Base-by-base conservation (phyloP, 352 stramenopile species). In the Thraustochytrium sp. region DNA sequence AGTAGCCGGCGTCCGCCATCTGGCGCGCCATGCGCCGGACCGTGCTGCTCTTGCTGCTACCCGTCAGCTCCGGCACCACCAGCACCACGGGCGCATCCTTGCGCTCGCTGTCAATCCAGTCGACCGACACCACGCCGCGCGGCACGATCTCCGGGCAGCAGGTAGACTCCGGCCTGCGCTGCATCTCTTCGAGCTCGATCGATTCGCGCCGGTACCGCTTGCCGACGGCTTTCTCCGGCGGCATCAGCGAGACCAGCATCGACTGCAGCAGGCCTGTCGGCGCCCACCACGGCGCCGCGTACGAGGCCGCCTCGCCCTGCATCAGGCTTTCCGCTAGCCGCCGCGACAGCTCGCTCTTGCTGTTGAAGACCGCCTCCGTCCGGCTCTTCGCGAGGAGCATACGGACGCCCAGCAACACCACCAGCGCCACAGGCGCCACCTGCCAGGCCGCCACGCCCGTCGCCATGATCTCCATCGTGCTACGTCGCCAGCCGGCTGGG, bases 91-190 rank as follows among this genome's bases (percentile, higher is more conserved):
- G 37, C 34, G 37, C 46, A 5, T 5, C 29, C 5, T 18, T 5
- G 37, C 55, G 5, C n/a, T n/a, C n/a, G 5, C 5, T 23, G 63
- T 75, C 46, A 23, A 75, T 5, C 63, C 63, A 75, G 37, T 75
- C 63, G n/a, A 75, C 23, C 5, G 63, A 75, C n/a, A 75, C 63
- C 5, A 21, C 5, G 34, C 63, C 63, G n/a, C 31, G 4, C 26
- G 63, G 63, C 37, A 75, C 46, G 26, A 61, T 62, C 5, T 5
- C 63, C 26, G 63, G 63, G 63, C 63, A 75, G 40, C 63, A 75
- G 26, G 63, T 75, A 5, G 31, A 38, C 26, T 63, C 54, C 16
- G 42, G 42, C 5, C 42, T 5, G 42, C 42, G 42, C 42, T 5
- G 5, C 26, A 38, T 38, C 54, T 63, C 54, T 5, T 5, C 5